Evolutionary conservation across 371 early-diverging fungal species (phyloP).

Genomic region (Cokeromyces recurvatus): DNA sequence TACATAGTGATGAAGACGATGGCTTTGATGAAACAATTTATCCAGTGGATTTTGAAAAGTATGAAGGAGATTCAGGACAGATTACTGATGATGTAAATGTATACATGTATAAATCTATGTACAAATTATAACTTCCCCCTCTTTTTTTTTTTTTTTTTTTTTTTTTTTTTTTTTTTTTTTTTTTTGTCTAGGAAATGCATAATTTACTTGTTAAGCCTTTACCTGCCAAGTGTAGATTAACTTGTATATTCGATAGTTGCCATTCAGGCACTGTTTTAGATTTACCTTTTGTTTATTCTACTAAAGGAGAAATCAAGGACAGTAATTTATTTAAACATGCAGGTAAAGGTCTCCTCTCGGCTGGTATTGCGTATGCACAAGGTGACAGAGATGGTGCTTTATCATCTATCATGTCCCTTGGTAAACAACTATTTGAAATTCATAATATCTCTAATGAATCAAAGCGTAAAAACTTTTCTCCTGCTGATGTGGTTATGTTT

Average conservation of each 20-base stretch:
- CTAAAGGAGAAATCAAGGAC: constrained; percentile 61
- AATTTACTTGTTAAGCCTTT: constrained; percentile 74
- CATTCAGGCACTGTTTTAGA: constrained; percentile 86
- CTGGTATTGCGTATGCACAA: constrained; percentile 50
- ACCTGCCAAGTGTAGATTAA: constrained; percentile 80
- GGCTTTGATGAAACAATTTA: constrained; percentile 59
- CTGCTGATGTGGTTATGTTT: constrained; percentile 84
- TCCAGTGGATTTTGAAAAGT: constrained; percentile 76
- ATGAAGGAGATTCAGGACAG: constrained; percentile 59
- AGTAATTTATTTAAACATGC: constrained; percentile 46
- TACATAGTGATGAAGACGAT: constrained; percentile 82
- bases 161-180: too few species aligned
- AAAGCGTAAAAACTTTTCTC: constrained; percentile 40
- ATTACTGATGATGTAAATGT: constrained; percentile 80
- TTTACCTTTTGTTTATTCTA: constrained; percentile 80
- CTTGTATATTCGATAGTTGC: constrained; percentile 83
- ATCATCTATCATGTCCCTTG: constrained; percentile 42
- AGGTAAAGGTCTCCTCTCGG: constrained; percentile 39
- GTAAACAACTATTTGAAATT: constrained; percentile 37
- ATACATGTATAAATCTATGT: too few species aligned
- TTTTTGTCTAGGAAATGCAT: constrained; percentile 53
- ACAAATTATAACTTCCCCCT: too few species aligned
- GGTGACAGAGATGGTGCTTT: constrained; percentile 42
- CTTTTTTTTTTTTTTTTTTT: too few species aligned
- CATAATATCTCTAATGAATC: constrained; percentile 34